Base-by-base conservation (phyloP, 225 moss, liverwort and hornwort species). In the Pseudisothecium myosuroides region DNA sequence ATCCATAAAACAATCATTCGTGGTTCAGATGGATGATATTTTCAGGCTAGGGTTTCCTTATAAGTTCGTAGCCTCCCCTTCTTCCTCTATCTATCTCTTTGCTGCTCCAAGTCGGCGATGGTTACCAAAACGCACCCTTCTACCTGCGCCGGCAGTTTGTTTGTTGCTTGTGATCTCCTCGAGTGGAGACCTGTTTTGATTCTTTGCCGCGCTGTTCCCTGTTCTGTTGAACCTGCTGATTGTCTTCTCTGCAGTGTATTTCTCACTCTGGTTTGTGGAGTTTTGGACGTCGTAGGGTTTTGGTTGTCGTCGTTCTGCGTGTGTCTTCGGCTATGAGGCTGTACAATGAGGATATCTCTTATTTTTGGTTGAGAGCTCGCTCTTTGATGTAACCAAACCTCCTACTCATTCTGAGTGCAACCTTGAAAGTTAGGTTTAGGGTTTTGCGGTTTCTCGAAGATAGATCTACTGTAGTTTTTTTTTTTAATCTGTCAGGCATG, bases 371-470 rank as follows among this genome's bases (percentile, higher is more conserved):
- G 86, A 90, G 89, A 83, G 83, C 10, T n/a, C 19, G 86, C 88
- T 90, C 91, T 3, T 68, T 90, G 90, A 93, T 61, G 50, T 56
- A 67, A 60, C 71, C 68, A 88, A 91, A 93, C 91, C 91, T 91
- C 83, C 91, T 93, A 88, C 90, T 90, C 88, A 91, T 88, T 90
- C 90, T 83, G 90, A 90, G 90, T 91, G 90, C 90, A 31, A 11
- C 37, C 69, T 16, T 47, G 6, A 2, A 10, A 54, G 23, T 34
- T 39, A 41, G 59, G 69, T 41, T 49, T 39, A 39, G 68, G 61
- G 63, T 77, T 74, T 37, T 21, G 10, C 20, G 37, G 47, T 28
- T 12, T 21, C n/a, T 2, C 8, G 5, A 18, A 39, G 10, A 8
- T 87, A 75, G 52, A 43, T n/a, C 24, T 52, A 87, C 7, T 74